Conservation (phyloP, 1,284 basidiomycete genomes). For the Ustilago trichophora region DNA sequence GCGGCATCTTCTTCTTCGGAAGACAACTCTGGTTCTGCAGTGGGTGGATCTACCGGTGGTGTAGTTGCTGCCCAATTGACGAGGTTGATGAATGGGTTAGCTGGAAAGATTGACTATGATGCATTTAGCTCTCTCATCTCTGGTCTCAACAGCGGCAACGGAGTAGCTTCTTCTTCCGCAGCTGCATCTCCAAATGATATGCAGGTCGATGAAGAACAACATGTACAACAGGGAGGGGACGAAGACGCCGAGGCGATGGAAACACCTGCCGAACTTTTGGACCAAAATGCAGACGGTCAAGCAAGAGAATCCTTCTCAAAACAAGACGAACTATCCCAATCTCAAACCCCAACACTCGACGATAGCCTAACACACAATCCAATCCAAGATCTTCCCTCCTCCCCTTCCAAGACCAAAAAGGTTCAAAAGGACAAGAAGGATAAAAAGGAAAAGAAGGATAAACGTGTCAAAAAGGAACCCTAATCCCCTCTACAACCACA, state of each 20-base stretch:
- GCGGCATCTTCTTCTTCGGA: too few relatives aligned
- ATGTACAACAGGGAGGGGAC: too few relatives aligned
- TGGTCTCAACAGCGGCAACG: neutral
- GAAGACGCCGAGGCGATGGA: neutral
- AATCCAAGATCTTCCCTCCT: neutral
- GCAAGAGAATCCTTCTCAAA: slow-evolving; percentile 12
- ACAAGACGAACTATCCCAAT: neutral
- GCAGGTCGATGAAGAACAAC: too few relatives aligned
- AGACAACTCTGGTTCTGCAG: neutral
- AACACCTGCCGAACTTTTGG: slow-evolving; percentile 2
- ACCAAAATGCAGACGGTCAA: neutral
- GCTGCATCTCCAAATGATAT: too few relatives aligned
- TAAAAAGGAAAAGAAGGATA: slow-evolving; percentile 18
- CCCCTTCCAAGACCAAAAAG: too few relatives aligned
- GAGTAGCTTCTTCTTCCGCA: neutral
- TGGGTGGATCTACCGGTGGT: slow-evolving; percentile 31
- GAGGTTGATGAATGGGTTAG: slow-evolving; percentile 27
- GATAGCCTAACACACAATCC: neutral
- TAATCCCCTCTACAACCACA: too few relatives aligned
- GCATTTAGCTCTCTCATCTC: slow-evolving; percentile 10
- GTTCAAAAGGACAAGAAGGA: too few relatives aligned
- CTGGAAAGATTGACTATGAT: slow-evolving; percentile 31
- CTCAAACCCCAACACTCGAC: slow-evolving; percentile 9
- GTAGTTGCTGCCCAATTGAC: slow-evolving; percentile 38
- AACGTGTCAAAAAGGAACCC: slow-evolving; percentile 15